Base-by-base conservation (phyloP, 371 early-diverging fungal genomes). In the Rhizopus arrhizus region DNA sequence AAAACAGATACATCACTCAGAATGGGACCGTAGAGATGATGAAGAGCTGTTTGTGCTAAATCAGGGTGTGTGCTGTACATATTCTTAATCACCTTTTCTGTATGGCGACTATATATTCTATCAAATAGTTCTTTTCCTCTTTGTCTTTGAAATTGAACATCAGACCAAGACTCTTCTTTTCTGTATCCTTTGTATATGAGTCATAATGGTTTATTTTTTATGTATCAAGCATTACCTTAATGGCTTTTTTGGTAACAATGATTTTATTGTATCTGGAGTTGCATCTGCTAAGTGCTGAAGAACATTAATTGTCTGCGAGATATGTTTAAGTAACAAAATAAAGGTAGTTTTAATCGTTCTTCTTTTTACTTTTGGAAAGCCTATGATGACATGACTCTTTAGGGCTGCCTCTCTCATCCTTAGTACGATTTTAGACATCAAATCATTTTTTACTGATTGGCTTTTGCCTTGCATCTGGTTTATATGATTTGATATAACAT, bases 91-190 rank as follows among this genome's bases (percentile, higher is more conserved):
- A 74, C 70, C 53, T 65, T 69, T 16, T 69, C 55, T 0, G 68
- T 61, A 43, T 74, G 72, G 6, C 66, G 62, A 7, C 66, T 69
- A 47, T 77, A 77, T 3, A 72, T 74, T 29, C 53, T 64, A 10
- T 62, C 63, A 56, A 77, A 74, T 12, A 77, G 55, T 2, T 43
- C 38, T 46, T 40, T 62, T 32, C 78, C 88, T 5, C 80, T 73
- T 34, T 87, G 85, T 11, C 94, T 71, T 52, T 91, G 76, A 38
- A 75, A 75, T 11, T 88, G 51, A 33, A 90, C 85, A 70, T 95
- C 93, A 70, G 93, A 90, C 96, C 96, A 96, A 22, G 59, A 46
- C 4, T 68, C 57, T 54, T 77, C 74, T n/a, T 59, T 47, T 36
- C 72, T 61, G n/a, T 4, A 22, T n/a, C 6, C 3, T 10, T 11